Evolutionary conservation across 2,329 filamentous ascomycete genomes (phyloP), one percentile per base, ranked within the genome.

Genomic region (Verticillium nonalfalfae): DNA sequence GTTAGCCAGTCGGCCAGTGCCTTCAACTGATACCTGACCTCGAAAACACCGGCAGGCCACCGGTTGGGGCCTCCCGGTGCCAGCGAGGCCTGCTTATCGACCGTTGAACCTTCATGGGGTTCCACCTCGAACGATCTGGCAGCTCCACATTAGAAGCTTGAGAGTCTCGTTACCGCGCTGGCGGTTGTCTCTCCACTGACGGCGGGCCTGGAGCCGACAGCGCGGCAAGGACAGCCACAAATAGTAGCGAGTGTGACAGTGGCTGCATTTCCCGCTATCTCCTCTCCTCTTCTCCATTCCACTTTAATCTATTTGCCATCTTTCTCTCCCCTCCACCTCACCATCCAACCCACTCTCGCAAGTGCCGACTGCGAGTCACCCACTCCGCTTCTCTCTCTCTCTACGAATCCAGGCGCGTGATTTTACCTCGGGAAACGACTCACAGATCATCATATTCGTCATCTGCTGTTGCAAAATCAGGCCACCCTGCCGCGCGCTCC

Each of bases 201-300:
- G 15, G 18, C 10, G 40, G 10, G n/a, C n/a, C n/a, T 50, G 15
- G 40, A n/a, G 15, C 40, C 40, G 40, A 50, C 7, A 15, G 15
- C 40, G 40, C 40, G 40, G 15, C 40, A 50, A 50, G 2, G 52
- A 56, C 56, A 50, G 50, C 59, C 18, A 33, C 57, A 56, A 63
- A 58, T 63, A 64, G 62, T 1, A 64, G 52, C 54, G 31, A 4
- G 54, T 63, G 62, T 64, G 62, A 64, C 61, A 7, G 62, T 64
- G 62, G 62, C 62, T 64, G 62, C 62, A 64, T 64, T 4, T 21
- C n/a, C n/a, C 40, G 40, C 40, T 50, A 50, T 21, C 40, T 21
- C n/a, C 15, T 50, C n/a, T 50, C n/a, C 15, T 50, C 38, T 21
- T 50, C n/a, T 2, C 15, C 40, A 7, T 50, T 7, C 40, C 40